A percentile compares a stretch with the other conserved stretches of the same genome.
Evolutionary conservation across 306 rosid genomes (phyloP).

Genomic region (Gastrolobium villosum): DNA sequence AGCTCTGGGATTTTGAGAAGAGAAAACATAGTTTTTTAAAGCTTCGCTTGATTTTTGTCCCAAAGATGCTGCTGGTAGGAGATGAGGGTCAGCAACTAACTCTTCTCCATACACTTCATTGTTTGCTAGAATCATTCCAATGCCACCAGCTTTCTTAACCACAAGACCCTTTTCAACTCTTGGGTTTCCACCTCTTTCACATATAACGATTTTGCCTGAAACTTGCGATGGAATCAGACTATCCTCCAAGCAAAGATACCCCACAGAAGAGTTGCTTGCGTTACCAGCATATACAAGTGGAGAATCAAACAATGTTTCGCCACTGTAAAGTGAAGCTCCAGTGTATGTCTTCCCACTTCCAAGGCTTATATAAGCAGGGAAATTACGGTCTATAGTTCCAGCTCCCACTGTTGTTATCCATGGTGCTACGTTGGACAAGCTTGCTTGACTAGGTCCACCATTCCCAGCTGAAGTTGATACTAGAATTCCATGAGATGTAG

Average conservation of each 20-base stretch:
- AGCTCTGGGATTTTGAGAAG: conserved; percentile 66
- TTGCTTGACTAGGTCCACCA: conserved; percentile 65
- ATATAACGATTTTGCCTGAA: conserved; percentile 76
- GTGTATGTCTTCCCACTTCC: conserved; percentile 66
- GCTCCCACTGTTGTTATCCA: conserved; percentile 95
- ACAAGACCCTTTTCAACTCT: conserved; percentile 75
- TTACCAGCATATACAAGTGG: conserved; percentile 67
- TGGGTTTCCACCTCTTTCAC: conserved; percentile 86
- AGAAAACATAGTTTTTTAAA: conserved; percentile 61
- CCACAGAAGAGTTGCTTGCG: conserved; percentile 60
- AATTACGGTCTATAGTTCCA: conserved; percentile 88
- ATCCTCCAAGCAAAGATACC: conserved; percentile 58
- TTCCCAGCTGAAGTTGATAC: conserved; percentile 92
- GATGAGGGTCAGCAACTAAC: conserved; percentile 80
- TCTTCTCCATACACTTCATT: conserved; percentile 81
- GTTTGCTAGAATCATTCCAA: conserved; percentile 85
- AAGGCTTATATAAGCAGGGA: conserved; percentile 67
- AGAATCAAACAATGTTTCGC: conserved; percentile 53
- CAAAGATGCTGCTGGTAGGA: conserved; percentile 71
- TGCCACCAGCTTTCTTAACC: conserved; percentile 81
- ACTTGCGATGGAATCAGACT: conserved; percentile 62
- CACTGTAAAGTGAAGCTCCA: conserved; percentile 80
- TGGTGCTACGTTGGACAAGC: conserved; percentile 81
- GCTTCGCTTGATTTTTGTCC: conserved; percentile 70
- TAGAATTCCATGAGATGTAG: conserved; percentile 72